Evolutionary conservation across 2,329 filamentous ascomycete genomes (phyloP), one percentile per base, ranked within the genome.

Genomic region (Juglanconis juglandina): DNA sequence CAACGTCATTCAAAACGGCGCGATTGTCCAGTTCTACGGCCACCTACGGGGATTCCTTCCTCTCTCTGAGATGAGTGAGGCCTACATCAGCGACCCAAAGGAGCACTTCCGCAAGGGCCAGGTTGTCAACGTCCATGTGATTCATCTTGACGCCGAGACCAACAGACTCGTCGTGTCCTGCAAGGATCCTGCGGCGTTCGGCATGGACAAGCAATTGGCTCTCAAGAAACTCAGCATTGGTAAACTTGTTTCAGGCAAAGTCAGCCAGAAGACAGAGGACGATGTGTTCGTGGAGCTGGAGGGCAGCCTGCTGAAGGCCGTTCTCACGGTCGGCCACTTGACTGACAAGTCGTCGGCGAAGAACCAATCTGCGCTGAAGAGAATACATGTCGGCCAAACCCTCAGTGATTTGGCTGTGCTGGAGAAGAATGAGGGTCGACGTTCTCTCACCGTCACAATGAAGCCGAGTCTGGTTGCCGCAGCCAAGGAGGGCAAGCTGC

Each of bases 61-160:
- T 2, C 88, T 96, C 0, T 91, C 91, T 1, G 94, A 99, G 75
- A 99, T 99, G 95, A 98, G 95, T 72, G 95, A 99, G 72, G 92
- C 93, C 10, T 97, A 89, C 70, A 97, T 99, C 69, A 85, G 89
- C 66, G 90, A 97, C 69, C 92, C 95, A 4, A 86, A 85, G 50
- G 87, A 96, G 69, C 93, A 98, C 75, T 99, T 99, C 78, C 87
- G 89, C 41, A 77, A 87, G 48, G 96, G 95, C 0, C 95, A 99
- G 72, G 94, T 96, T 1, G 89, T 99, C 66, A 96, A 87, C 68
- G 90, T 97, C 24, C 91, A 94, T 69, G 87, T 96, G n/a, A 75
- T 96, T 39, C 90, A 88, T 53, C 86, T 97, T 53, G 87, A 96
- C 67, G 78, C 87, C 1, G 86, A 89, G 60, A 79, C 84, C 44